phyloP scores from a whole-genome alignment of 768 basidiomycete species.

The Dendrothele bispora region DNA sequence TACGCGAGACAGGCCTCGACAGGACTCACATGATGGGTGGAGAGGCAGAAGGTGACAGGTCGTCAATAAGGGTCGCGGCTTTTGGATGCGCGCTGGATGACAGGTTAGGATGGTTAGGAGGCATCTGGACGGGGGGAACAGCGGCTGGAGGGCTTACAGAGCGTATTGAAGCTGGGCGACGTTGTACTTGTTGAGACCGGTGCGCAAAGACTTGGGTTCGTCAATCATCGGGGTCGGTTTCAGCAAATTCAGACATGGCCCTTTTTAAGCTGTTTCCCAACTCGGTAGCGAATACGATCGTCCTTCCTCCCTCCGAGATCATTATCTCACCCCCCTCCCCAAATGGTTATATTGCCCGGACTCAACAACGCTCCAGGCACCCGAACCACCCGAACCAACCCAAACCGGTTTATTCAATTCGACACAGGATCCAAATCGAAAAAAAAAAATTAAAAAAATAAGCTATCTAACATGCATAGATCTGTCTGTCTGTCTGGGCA shows the following conservation, averaged over 20 bases:
- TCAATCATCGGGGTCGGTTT: conserved; percentile 55
- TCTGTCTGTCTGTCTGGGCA: neutral
- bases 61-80: conserved; percentile 41
- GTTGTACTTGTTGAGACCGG: conserved; percentile 59
- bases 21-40: conserved; percentile 46
- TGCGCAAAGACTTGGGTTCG: conserved; percentile 36
- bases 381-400: neutral
- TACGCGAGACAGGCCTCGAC: conserved; percentile 14
- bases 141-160: conserved; percentile 41
- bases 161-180: conserved; percentile 63
- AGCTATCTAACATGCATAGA: neutral
- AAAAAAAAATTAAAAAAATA: conserved; percentile 5
- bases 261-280: neutral
- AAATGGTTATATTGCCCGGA: conserved; percentile 11
- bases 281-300: conserved; percentile 36
- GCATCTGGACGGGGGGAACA: conserved; percentile 17
- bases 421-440: neutral
- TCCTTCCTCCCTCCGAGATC: conserved; percentile 6
- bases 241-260: neutral
- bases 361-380: conserved; percentile 5
- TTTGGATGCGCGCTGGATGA: conserved; percentile 39
- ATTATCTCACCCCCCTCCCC: conserved; percentile 2
- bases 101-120: conserved; percentile 17
- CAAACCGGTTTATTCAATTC: neutral
- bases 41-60: conserved; percentile 47